phyloP scores from a whole-genome alignment of 352 stramenopile genomes.

The Phytophthora fragariae region DNA sequence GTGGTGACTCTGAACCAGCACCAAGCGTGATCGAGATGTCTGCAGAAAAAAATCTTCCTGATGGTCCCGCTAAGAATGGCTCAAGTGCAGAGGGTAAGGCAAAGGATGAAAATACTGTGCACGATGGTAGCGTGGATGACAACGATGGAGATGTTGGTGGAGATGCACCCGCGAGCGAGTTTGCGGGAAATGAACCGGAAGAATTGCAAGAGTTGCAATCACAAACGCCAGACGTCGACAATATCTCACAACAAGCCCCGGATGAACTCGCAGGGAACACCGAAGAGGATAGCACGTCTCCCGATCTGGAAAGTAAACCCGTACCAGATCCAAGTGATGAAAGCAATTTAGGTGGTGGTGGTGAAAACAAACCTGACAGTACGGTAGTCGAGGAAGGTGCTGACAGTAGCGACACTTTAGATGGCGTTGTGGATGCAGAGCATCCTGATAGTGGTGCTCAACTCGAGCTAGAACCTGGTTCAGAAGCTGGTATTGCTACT shows the following conservation, averaged over 20 bases:
- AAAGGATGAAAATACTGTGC: not conserved
- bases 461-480: not conserved
- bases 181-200: not conserved
- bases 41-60: slow-evolving; percentile 4
- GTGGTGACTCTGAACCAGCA: slow-evolving; percentile 2
- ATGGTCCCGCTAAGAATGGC: not conserved
- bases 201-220: slow-evolving; percentile 1
- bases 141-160: not conserved
- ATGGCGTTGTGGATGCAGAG: not conserved
- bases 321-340: not conserved
- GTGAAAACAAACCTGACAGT: not conserved
- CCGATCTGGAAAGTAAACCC: not conserved
- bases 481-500: not conserved
- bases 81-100: not conserved
- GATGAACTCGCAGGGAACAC: not conserved
- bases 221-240: not conserved
- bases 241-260: not conserved
- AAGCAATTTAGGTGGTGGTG: not conserved
- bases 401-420: not conserved
- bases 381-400: not conserved
- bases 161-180: not conserved
- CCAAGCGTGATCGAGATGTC: not conserved
- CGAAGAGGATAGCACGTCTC: not conserved
- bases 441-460: not conserved
- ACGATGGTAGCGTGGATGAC: not conserved